These are phyloP conservation scores for Lactarius quietus DNA, from an alignment of 768 basidiomycete species.

Conservation along the genomic window DNA sequence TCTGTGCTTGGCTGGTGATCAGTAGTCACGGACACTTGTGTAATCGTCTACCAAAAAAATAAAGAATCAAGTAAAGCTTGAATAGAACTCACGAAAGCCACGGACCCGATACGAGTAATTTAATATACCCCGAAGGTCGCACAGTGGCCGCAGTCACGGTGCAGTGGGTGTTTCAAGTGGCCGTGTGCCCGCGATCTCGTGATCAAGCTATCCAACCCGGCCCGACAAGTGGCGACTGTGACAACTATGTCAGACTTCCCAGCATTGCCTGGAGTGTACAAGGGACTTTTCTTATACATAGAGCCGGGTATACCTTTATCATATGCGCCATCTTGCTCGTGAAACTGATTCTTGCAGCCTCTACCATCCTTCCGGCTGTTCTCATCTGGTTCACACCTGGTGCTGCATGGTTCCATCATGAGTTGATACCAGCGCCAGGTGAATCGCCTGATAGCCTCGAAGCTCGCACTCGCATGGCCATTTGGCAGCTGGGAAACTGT, in stretches of 20 bases:
- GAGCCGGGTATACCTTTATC: conserved; percentile 48
- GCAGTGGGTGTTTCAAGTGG: no score
- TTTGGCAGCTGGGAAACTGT: conserved; percentile 71
- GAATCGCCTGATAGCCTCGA: conserved; percentile 40
- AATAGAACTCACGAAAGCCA: no score
- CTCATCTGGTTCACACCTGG: conserved; percentile 57
- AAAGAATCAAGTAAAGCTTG: no score
- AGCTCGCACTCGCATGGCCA: conserved; percentile 52
- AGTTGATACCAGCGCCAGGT: conserved; percentile 52
- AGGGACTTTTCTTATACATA: conserved; percentile 57
- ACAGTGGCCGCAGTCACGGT: no score
- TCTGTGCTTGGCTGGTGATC: no score
- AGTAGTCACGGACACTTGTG: no score
- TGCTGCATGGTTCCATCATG: conserved; percentile 61
- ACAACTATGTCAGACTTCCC: conserved; percentile 40
- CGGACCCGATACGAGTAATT: no score
- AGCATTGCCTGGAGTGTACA: conserved; percentile 62
- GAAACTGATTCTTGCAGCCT: conserved; percentile 35
- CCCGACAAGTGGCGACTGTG: not conserved
- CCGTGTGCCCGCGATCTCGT: no score
- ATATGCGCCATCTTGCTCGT: not conserved
- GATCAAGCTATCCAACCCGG: not conserved
- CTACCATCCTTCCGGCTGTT: conserved; percentile 48
- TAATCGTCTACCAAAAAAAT: no score
- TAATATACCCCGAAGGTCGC: no score